Evolutionary conservation across 768 basidiomycete genomes (phyloP).

Genomic region (Mycena chlorophos): DNA sequence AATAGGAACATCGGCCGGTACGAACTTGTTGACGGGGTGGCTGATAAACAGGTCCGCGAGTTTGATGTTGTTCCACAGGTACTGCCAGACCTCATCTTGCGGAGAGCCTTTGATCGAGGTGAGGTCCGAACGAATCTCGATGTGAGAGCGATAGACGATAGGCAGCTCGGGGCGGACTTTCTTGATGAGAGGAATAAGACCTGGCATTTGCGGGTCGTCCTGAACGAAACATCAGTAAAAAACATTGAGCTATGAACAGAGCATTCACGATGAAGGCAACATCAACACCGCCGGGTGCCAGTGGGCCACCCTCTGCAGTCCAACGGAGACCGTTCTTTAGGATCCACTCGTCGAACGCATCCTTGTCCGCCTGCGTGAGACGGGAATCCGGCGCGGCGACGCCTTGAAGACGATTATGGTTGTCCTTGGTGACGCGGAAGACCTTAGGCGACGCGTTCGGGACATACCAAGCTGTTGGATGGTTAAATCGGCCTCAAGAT

Average conservation of each 20-base stretch:
- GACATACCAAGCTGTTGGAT: conserved; percentile 60
- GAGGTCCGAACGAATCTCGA: conserved; percentile 88
- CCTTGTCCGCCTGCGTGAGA: conserved; percentile 76
- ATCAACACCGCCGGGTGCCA: conserved; percentile 80
- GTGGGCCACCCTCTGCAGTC: conserved; percentile 83
- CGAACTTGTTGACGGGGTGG: conserved; percentile 93
- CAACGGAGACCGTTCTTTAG: conserved; percentile 86
- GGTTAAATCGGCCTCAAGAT: conserved; percentile 8
- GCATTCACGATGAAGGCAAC: conserved; percentile 78
- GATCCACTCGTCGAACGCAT: conserved; percentile 83
- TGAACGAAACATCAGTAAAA: not conserved
- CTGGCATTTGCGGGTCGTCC: conserved; percentile 93
- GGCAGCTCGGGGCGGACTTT: conserved; percentile 82
- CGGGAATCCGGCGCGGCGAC: conserved; percentile 79
- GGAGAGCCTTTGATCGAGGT: conserved; percentile 80
- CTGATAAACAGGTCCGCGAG: conserved; percentile 90
- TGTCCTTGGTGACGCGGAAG: conserved; percentile 94
- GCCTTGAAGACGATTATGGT: conserved; percentile 93
- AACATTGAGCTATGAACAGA: not conserved
- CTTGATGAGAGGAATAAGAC: conserved; percentile 89
- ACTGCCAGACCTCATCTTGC: conserved; percentile 92
- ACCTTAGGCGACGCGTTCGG: conserved; percentile 87
- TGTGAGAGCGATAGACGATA: conserved; percentile 93
- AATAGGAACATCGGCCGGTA: conserved; percentile 78
- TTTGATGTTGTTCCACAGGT: conserved; percentile 91